phyloP scores from a whole-genome alignment of 192 early-diverging fungal species.

The Coemansia sp. region DNA sequence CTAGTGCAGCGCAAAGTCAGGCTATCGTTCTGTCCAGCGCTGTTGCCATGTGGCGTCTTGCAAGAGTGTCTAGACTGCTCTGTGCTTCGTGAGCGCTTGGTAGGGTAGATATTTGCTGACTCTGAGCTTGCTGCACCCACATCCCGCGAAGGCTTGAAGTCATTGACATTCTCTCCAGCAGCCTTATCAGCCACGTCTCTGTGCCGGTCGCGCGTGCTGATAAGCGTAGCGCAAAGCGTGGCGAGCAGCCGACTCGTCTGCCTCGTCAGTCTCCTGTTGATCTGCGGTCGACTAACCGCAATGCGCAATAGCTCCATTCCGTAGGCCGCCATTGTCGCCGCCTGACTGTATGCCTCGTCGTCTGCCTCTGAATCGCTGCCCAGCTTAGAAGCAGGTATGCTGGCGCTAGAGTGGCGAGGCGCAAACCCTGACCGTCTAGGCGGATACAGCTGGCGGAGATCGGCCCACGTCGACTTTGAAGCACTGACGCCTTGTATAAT shows the following conservation, averaged over 20 bases:
- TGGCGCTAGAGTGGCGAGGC: too few relatives aligned
- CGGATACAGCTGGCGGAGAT: neutral
- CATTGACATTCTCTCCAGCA: too few relatives aligned
- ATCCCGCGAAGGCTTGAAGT: too few relatives aligned
- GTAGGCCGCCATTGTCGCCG: neutral
- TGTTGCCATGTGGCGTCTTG: too few relatives aligned
- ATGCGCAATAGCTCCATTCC: neutral
- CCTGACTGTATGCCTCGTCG: neutral
- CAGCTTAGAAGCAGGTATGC: too few relatives aligned
- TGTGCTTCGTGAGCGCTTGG: too few relatives aligned
- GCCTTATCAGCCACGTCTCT: too few relatives aligned
- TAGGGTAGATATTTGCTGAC: too few relatives aligned
- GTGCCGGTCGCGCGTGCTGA: neutral
- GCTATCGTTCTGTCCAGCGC: too few relatives aligned
- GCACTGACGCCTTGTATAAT: neutral
- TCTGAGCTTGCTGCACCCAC: too few relatives aligned
- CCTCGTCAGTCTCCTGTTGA: neutral
- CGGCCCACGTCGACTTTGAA: neutral
- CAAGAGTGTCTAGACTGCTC: too few relatives aligned
- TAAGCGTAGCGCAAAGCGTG: neutral
- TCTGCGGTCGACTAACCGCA: neutral
- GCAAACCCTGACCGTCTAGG: neutral
- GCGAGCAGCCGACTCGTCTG: neutral
- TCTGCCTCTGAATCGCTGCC: neutral
- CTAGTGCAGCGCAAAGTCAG: too few relatives aligned